phyloP scores from a whole-genome alignment of 2,329 filamentous ascomycete species.

The Neonectria faginata region DNA sequence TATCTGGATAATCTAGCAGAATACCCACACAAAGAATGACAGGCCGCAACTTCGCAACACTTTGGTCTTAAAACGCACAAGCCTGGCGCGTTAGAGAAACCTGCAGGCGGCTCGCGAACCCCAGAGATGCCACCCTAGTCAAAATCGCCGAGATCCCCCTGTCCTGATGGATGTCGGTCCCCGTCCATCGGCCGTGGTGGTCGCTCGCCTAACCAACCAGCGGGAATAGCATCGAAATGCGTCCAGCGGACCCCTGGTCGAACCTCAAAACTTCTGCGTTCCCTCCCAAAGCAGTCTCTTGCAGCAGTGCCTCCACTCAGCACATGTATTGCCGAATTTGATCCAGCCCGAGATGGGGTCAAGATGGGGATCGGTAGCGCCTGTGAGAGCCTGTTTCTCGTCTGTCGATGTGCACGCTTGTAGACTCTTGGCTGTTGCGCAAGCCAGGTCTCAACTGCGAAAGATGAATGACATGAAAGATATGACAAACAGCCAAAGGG shows the following conservation, averaged over 20 bases:
- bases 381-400: neutral
- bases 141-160: conserved; percentile 8
- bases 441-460: neutral
- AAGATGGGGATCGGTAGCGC: neutral
- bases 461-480: neutral
- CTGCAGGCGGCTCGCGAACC: conserved; percentile 15
- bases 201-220: conserved; percentile 17
- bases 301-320: conserved; percentile 14
- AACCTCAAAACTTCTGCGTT: conserved; percentile 20
- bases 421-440: neutral
- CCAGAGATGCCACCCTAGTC: conserved; percentile 9
- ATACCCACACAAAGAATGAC: neutral
- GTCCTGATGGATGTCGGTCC: conserved; percentile 3
- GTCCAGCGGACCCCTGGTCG: conserved; percentile 3
- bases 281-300: conserved; percentile 17
- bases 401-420: neutral
- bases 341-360: conserved; percentile 3
- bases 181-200: conserved; percentile 4
- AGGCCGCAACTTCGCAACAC: neutral
- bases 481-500: neutral
- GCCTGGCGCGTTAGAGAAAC: conserved; percentile 8
- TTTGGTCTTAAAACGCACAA: neutral
- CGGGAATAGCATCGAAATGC: conserved; percentile 11
- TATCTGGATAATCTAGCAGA: neutral
- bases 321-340: conserved; percentile 1